A percentile compares a stretch with the other conserved stretches of the same genome.
phyloP scores from a whole-genome alignment of 495 filamentous ascomycete genomes.

The Melanomma pulvis-pyrius region DNA sequence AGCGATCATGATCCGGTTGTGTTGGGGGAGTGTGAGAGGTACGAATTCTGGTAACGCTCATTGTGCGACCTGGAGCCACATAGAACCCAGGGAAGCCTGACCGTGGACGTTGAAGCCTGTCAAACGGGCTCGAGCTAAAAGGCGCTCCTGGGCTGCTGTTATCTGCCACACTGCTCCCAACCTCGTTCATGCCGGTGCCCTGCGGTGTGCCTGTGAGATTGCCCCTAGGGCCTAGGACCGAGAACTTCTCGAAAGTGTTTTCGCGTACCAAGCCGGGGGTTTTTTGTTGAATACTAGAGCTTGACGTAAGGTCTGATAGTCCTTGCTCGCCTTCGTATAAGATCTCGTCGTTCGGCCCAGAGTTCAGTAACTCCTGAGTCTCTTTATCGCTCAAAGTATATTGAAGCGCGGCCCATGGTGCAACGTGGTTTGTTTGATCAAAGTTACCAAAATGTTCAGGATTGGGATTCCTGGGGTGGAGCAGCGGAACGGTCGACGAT shows the following conservation, averaged over 20 bases:
- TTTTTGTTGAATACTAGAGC: conserved; percentile 17
- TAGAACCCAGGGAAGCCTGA: conserved; percentile 11
- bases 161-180: conserved; percentile 47
- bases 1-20: conserved; percentile 10
- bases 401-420: not conserved
- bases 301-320: not conserved
- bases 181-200: conserved; percentile 42
- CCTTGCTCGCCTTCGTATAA: conserved; percentile 21
- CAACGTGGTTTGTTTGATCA: conserved; percentile 1
- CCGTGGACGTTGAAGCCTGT: not conserved
- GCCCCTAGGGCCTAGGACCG: conserved; percentile 37
- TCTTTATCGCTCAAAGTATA: conserved; percentile 28
- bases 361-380: conserved; percentile 30
- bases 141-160: conserved; percentile 42
- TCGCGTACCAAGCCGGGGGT: conserved; percentile 30
- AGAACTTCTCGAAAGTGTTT: conserved; percentile 42
- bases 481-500: conserved; percentile 9
- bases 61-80: not conserved
- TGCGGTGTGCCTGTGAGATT: conserved; percentile 45
- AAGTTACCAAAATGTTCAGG: not conserved
- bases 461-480: not conserved
- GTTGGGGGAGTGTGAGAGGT: no score
- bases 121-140: conserved; percentile 17
- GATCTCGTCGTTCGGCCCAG: conserved; percentile 37
- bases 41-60: conserved; percentile 4